These are phyloP conservation scores for Metschnikowia baotianmanensis DNA, from an alignment of 805 yeast species.

Conservation along the genomic window DNA sequence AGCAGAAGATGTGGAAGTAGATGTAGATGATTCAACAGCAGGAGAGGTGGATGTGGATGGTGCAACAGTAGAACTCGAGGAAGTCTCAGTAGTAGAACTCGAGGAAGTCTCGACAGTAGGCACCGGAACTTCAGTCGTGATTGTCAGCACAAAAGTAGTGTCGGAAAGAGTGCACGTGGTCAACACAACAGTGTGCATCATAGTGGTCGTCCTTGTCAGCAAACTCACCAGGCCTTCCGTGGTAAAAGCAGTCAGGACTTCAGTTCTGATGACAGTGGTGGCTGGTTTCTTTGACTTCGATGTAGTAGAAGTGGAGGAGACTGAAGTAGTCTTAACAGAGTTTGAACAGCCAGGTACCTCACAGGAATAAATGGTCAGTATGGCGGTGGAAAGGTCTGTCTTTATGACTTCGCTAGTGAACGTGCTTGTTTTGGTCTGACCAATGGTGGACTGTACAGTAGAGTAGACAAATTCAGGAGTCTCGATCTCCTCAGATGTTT, in stretches of 20 bases:
- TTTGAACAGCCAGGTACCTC: neutral
- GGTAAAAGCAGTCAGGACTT: constrained; percentile 5
- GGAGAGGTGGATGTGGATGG: neutral
- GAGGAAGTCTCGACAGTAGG: no score
- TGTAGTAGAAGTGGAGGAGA: neutral
- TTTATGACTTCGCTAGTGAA: constrained; percentile 1
- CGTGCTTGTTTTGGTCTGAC: no score
- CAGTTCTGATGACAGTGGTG: constrained; percentile 2
- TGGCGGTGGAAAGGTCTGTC: constrained; percentile 1
- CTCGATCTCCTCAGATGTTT: neutral
- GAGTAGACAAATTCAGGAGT: no score
- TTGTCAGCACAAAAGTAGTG: constrained; percentile 9
- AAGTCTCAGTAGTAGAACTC: neutral
- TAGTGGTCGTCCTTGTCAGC: constrained; percentile 1
- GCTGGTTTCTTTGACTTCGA: neutral
- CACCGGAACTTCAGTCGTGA: constrained; percentile 1
- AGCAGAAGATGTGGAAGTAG: neutral
- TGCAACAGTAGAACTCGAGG: neutral
- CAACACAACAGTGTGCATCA: constrained; percentile 4
- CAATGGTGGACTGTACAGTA: no score
- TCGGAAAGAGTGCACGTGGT: constrained; percentile 11
- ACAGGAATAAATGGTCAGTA: neutral
- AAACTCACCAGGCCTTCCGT: neutral
- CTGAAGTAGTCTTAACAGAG: neutral
- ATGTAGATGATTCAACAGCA: neutral